Percentiles rank a stretch among this genome's conserved stretches.
These are phyloP conservation scores for Oryza meyeriana DNA, from an alignment of 176 grass and related monocot species.

Conservation along the genomic window DNA sequence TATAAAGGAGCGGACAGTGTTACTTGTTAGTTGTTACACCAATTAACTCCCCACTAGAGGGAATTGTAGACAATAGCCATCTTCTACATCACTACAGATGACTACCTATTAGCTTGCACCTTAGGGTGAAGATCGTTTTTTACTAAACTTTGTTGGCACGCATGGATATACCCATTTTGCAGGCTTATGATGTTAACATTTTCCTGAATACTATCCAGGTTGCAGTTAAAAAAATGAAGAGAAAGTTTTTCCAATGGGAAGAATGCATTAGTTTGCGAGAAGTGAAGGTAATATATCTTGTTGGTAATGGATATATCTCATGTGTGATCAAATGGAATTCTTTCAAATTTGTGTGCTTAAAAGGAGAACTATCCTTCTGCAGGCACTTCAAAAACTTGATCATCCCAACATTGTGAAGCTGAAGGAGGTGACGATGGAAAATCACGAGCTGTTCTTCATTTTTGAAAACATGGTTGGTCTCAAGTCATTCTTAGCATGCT, in stretches of 20 bases:
- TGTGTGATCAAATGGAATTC: neutral
- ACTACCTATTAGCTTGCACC: neutral
- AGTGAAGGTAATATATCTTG: slow-evolving; percentile 61
- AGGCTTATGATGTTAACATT: neutral
- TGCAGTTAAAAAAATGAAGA: slow-evolving; percentile 98
- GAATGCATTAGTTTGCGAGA: slow-evolving; percentile 79
- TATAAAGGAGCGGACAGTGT: neutral
- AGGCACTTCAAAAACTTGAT: slow-evolving; percentile 78
- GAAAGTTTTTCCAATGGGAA: slow-evolving; percentile 80
- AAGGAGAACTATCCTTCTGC: slow-evolving; percentile 27
- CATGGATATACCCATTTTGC: neutral
- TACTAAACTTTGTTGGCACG: neutral
- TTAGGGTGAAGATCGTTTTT: neutral
- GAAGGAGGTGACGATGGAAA: slow-evolving; percentile 82
- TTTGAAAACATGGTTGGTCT: slow-evolving; percentile 87
- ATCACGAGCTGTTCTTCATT: slow-evolving; percentile 88
- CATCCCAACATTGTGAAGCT: slow-evolving; percentile 84
- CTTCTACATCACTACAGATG: neutral
- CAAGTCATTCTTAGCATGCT: neutral
- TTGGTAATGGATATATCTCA: neutral
- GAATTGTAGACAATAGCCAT: neutral
- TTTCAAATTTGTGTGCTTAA: slow-evolving; percentile 16
- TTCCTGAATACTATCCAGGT: slow-evolving; percentile 43
- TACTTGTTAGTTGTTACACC: neutral
- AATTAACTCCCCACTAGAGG: neutral